Evolutionary conservation across 1,139 yeast species (phyloP).

Genomic region (Tardiomyces depauwii): DNA sequence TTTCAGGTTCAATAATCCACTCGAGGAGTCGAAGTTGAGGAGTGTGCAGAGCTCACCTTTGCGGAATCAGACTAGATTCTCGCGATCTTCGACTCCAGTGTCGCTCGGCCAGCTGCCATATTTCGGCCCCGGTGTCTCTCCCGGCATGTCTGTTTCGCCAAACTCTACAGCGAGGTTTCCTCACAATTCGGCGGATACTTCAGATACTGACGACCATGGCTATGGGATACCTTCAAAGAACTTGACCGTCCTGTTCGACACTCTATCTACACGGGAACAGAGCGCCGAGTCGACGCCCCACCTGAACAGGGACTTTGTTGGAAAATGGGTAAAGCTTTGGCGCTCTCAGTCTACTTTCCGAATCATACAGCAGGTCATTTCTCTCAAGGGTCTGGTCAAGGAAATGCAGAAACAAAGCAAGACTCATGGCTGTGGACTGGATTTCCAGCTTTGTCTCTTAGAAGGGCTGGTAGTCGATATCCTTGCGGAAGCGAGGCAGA

Average conservation of each 20-base stretch:
- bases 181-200: too few species aligned
- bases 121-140: constrained; percentile 1
- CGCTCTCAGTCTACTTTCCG: not conserved
- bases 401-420: not conserved
- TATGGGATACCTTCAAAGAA: not conserved
- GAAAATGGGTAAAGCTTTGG: not conserved
- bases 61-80: not conserved
- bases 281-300: not conserved
- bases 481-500: not conserved
- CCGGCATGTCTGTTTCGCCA: not conserved
- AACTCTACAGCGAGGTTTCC: too few species aligned
- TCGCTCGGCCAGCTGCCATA: constrained; percentile 1
- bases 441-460: constrained; percentile 1
- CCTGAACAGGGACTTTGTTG: not conserved
- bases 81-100: not conserved
- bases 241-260: not conserved
- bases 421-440: not conserved
- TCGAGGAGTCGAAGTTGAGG: constrained; percentile 10
- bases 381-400: not conserved
- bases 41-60: constrained; percentile 1
- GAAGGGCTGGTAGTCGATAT: constrained; percentile 5
- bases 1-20: constrained; percentile 20
- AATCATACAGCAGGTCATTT: not conserved
- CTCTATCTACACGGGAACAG: not conserved
- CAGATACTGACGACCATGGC: not conserved